phyloP scores from a whole-genome alignment of 352 stramenopile species.

The Saprolegnia parasitica region DNA sequence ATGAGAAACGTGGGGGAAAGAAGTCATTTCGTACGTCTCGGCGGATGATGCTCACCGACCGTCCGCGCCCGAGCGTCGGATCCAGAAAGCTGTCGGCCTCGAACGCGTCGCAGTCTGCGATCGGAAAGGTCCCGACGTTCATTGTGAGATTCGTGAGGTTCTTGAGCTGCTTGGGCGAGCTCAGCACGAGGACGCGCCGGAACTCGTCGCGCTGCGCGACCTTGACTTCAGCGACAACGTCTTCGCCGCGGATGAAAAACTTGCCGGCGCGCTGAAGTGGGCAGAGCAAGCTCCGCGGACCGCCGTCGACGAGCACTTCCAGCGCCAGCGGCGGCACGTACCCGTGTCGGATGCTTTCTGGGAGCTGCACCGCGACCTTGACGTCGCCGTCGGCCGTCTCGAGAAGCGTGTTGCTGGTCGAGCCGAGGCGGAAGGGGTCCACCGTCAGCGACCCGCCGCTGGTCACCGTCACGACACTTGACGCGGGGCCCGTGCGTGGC shows the following conservation, averaged over 20 bases:
- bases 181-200: constrained; percentile 73
- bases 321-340: constrained; percentile 82
- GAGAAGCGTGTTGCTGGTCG: neutral
- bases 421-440: constrained; percentile 79
- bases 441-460: constrained; percentile 65
- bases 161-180: constrained; percentile 84
- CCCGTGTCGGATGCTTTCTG: constrained; percentile 64
- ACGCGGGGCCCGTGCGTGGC: neutral
- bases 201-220: constrained; percentile 83
- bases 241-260: constrained; percentile 84
- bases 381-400: constrained; percentile 37
- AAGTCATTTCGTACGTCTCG: neutral
- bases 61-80: neutral
- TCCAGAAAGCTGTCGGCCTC: constrained; percentile 44
- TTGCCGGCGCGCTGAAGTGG: constrained; percentile 78
- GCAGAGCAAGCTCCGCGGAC: constrained; percentile 69
- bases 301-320: constrained; percentile 73
- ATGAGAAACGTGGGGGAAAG: neutral
- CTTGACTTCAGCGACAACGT: constrained; percentile 82
- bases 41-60: constrained; percentile 9
- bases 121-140: constrained; percentile 72
- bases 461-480: constrained; percentile 13
- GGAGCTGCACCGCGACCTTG: constrained; percentile 40
- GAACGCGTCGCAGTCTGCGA: constrained; percentile 32
- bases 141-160: constrained; percentile 82